Evolutionary conservation across 345 rosid species (phyloP), one percentile per base, ranked within the genome.

Genomic region (Streptanthus diversifolius): DNA sequence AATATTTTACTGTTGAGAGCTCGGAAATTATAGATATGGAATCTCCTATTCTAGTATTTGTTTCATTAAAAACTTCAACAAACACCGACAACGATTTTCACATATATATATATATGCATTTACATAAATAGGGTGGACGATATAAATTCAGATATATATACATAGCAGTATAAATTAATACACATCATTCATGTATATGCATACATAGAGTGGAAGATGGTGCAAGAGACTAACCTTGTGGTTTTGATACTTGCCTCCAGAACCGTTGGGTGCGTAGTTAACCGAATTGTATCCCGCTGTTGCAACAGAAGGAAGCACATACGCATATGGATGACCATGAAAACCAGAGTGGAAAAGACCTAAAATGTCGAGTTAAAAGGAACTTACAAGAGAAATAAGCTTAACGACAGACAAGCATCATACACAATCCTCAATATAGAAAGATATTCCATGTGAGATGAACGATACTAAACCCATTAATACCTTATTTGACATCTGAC

Each of bases 221-320:
- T 40, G 36, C 29, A 66, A 79, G 45, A 51, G 70, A 49, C 64
- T 35, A 70, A 95, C 99, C 99, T 90, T 87, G 82, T 75, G 86
- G 82, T 87, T 87, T 73, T 84, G 98, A 80, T 78, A 87, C 84
- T 84, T 95, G 71, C 80, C 92, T 68, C 89, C 98, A 63, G 71
- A 72, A 32, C 93, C 96, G 52, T 86, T 83, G 71, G 84, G 85
- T 80, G 91, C 86, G 74, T 92, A 90, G 82, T 83, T 80, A 67
- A 79, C 80, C 19, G 87, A 68, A 81, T 82, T 88, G 82, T 86
- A 82, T 48, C 87, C 81, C 65, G 79, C 92, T 83, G 98, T 83
- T 80, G 92, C 86, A 78, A 84, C 85, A 89, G 88, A 86, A 81
- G 87, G 90, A 82, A 83, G 82, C 74, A 79, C 85, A 74, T 78